A percentile compares a stretch with the other conserved stretches of the same genome.
Evolutionary conservation across 1,139 yeast species (phyloP).

Genomic region (Arxiozyma heterogenica): DNA sequence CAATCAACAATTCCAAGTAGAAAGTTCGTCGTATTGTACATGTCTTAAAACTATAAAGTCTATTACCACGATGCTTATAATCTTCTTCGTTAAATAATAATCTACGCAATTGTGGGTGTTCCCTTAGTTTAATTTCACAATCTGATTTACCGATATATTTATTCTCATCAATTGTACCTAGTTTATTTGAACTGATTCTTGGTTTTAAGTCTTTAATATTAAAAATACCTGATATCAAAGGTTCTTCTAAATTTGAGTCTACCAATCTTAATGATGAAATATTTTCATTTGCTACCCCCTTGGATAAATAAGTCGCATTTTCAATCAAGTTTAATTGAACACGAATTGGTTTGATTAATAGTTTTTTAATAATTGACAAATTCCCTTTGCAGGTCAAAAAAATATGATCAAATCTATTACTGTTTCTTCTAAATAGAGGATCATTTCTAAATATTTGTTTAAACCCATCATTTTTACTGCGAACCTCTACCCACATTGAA

Average conservation of each 20-base stretch:
- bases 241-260: conserved; percentile 10
- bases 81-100: conserved; percentile 26
- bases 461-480: conserved; percentile 16
- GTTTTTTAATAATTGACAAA: conserved; percentile 7
- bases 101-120: conserved; percentile 17
- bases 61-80: conserved; percentile 27
- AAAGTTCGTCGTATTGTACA: conserved; percentile 24
- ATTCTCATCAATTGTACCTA: conserved; percentile 2
- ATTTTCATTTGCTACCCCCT: conserved; percentile 24
- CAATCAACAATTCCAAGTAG: conserved; percentile 21
- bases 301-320: conserved; percentile 20
- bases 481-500: conserved; percentile 22
- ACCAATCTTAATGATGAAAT: conserved; percentile 21
- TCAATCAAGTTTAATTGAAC: conserved; percentile 23
- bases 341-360: conserved; percentile 13
- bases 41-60: conserved; percentile 24
- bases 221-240: conserved; percentile 1
- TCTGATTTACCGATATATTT: conserved; percentile 12
- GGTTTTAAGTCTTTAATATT: conserved; percentile 9
- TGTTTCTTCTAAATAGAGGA: conserved; percentile 18
- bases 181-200: conserved; percentile 1
- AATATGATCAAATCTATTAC: conserved; percentile 21
- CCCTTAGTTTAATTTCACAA: conserved; percentile 18
- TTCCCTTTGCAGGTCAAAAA: conserved; percentile 13
- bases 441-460: conserved; percentile 20